These are phyloP conservation scores for Annulohypoxylon stygium DNA, from an alignment of 495 filamentous ascomycete genomes.

Conservation along the genomic window DNA sequence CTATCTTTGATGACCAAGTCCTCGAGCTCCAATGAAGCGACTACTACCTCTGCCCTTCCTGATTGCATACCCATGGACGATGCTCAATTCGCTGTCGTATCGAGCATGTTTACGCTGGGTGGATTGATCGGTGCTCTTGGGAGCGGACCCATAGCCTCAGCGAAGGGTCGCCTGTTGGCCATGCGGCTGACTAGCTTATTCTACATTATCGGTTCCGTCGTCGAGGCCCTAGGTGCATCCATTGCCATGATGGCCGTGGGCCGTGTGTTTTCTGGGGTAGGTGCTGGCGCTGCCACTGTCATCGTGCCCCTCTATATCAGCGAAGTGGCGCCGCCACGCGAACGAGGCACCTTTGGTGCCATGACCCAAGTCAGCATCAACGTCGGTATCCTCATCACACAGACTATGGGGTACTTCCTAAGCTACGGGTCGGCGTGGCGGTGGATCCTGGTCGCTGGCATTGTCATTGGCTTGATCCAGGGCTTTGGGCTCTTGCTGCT, in stretches of 20 bases:
- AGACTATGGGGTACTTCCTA: constrained; percentile 87
- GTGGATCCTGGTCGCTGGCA: constrained; percentile 81
- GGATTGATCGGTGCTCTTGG: constrained; percentile 85
- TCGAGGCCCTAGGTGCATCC: constrained; percentile 77
- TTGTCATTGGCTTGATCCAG: constrained; percentile 74
- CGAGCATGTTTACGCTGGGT: constrained; percentile 91
- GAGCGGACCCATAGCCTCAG: constrained; percentile 78
- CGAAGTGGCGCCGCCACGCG: constrained; percentile 83
- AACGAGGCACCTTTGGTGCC: constrained; percentile 88
- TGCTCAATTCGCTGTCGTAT: constrained; percentile 81
- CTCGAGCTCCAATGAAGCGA: constrained; percentile 27
- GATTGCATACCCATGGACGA: constrained; percentile 88
- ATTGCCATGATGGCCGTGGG: constrained; percentile 77
- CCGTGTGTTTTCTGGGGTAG: constrained; percentile 83
- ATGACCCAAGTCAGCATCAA: constrained; percentile 96
- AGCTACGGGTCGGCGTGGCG: constrained; percentile 84
- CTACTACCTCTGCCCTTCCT: constrained; percentile 60
- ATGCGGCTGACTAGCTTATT: constrained; percentile 80
- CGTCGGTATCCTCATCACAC: constrained; percentile 87
- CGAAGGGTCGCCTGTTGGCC: constrained; percentile 76
- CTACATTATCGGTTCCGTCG: constrained; percentile 79
- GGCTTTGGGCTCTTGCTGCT: constrained; percentile 74
- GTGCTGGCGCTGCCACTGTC: constrained; percentile 87
- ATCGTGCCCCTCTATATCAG: constrained; percentile 97
- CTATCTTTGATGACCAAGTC: constrained; percentile 49